phyloP scores from a whole-genome alignment of 73 alveolate genomes.

The Tetrahymena thermophila region DNA sequence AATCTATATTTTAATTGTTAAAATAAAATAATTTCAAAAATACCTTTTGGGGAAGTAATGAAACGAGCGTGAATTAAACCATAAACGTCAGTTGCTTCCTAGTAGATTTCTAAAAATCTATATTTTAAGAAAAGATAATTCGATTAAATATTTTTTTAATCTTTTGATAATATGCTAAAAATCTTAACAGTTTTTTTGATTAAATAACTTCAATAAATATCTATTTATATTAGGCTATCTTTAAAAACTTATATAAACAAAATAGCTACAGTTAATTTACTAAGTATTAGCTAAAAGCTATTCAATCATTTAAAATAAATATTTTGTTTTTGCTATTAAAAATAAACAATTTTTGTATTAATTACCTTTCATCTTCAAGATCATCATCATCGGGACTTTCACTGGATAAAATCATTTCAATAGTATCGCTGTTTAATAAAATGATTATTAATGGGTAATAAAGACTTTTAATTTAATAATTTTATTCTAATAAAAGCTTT shows the following conservation, averaged over 20 bases:
- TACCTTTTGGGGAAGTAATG: constrained; percentile 84
- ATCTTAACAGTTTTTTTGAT: background rate
- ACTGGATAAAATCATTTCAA: constrained; percentile 87
- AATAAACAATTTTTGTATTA: background rate
- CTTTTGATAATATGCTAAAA: background rate
- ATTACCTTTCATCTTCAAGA: constrained; percentile 67
- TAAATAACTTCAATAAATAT: no score
- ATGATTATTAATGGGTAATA: background rate
- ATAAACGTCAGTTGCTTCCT: constrained; percentile 87
- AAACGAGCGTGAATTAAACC: constrained; percentile 94
- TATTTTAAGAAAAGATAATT: background rate
- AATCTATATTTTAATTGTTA: background rate
- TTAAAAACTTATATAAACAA: background rate
- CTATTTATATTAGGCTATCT: background rate
- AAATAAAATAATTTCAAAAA: background rate
- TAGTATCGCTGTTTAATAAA: constrained; percentile 47
- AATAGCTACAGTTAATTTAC: background rate
- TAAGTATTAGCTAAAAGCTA: background rate
- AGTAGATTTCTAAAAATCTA: constrained; percentile 62
- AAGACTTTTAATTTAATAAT: background rate
- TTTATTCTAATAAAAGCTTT: constrained; percentile 1
- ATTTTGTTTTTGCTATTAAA: background rate
- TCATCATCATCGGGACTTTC: constrained; percentile 90
- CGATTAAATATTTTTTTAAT: background rate
- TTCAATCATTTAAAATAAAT: background rate